Base-by-base conservation (phyloP, 1,284 basidiomycete species). In the Phellopilus nigrolimitatus region DNA sequence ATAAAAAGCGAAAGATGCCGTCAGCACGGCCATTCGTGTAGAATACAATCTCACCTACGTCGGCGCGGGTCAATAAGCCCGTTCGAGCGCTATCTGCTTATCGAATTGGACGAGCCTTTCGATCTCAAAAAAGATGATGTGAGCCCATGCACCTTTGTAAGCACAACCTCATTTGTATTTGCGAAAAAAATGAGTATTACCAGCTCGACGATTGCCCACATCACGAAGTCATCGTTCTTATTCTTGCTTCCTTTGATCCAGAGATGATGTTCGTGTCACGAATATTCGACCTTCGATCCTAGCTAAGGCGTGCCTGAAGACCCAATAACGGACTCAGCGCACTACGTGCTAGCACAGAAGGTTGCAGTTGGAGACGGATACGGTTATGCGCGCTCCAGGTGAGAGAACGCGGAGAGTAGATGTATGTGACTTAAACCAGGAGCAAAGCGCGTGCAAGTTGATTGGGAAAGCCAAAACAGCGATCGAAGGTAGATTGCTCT, bases 251-350 rank as follows among this genome's bases (percentile, higher is more conserved):
- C 12, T 15, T 15, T 8, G 15, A 33, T 30, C 15, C 40, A 6
- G 49, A 13, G 8, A 13, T 15, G 6, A 50, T 17, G 1, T 58
- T 62, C 44, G 51, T 55, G 30, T 62, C 59, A 2, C 54, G 62
- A 10, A n/a, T n/a, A n/a, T n/a, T n/a, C n/a, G n/a, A 59, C 62
- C 2, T 64, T 64, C 24, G 58, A 43, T 1, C 57, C 61, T 8
- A 37, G 39, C 2, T 45, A 53, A 12, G 62, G 59, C 0, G 46
- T 64, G 0, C 47, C 57, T 9, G 65, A 67, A 42, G 65, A 67
- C 49, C 63, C 64, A 6, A 64, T 66, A 43, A 64, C 64, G 10
- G 65, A 64, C 27, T 61, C 63, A 21, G 60, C 63, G 7, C 65
- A 67, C 46, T 62, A 61, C 36, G 47, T 59, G 24, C 59, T 66